phyloP scores from a whole-genome alignment of 257 asterid genomes.

The Hygrophila difformis region DNA sequence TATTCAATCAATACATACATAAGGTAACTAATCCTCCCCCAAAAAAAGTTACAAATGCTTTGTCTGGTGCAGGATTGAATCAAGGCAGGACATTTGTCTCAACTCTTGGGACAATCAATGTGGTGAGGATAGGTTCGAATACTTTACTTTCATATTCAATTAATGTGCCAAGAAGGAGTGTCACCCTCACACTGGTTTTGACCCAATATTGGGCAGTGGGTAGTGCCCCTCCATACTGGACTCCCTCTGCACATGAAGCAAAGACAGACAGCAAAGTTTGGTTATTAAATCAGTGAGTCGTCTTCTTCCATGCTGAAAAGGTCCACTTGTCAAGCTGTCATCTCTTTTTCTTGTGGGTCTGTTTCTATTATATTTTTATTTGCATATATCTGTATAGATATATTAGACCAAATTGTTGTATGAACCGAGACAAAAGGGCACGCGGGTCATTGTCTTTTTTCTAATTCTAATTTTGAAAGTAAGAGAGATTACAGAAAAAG shows the following conservation, averaged over 20 bases:
- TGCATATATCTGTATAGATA: not conserved
- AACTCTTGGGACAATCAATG: too few relatives aligned
- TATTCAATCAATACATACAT: too few relatives aligned
- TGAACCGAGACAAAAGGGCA: constrained; percentile 32
- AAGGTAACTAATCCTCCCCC: too few relatives aligned
- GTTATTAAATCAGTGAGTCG: constrained; percentile 33
- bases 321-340: constrained; percentile 46
- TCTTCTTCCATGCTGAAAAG: constrained; percentile 32
- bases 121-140: too few relatives aligned
- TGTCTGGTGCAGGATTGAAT: too few relatives aligned
- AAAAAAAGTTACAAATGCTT: too few relatives aligned
- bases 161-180: not conserved
- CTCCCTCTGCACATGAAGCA: constrained; percentile 21
- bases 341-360: constrained; percentile 13
- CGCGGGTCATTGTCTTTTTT: constrained; percentile 17
- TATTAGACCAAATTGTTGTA: constrained; percentile 31
- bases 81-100: too few relatives aligned
- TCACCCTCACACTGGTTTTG: constrained; percentile 2
- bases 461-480: not conserved
- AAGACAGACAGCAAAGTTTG: constrained; percentile 18
- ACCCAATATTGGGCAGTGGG: constrained; percentile 9
- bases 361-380: not conserved
- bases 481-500: constrained; percentile 19
- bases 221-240: constrained; percentile 9
- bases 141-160: too few relatives aligned